These are phyloP conservation scores for Thuidium tamariscinum DNA, from an alignment of 225 moss, liverwort and hornwort species.

Conservation along the genomic window DNA sequence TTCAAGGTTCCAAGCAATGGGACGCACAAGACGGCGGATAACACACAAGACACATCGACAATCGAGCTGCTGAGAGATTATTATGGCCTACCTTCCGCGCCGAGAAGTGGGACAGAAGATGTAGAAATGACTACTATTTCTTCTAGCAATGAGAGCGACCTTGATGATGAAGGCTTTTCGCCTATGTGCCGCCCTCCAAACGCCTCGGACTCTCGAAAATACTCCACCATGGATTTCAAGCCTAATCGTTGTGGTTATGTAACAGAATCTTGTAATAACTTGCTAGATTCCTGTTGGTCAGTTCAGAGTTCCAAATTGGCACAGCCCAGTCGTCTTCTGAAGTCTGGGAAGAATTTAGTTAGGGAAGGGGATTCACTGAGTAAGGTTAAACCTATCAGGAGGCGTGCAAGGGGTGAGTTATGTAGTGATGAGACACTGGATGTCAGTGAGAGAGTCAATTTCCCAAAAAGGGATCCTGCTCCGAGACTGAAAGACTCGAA, in stretches of 20 bases:
- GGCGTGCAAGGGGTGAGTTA: slow-evolving; percentile 64
- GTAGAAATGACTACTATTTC: slow-evolving; percentile 75
- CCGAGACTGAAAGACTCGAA: slow-evolving; percentile 48
- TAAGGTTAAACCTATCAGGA: slow-evolving; percentile 65
- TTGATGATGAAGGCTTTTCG: slow-evolving; percentile 45
- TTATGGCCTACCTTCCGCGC: slow-evolving; percentile 53
- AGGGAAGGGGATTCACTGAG: slow-evolving; percentile 44
- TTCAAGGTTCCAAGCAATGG: slow-evolving; percentile 3
- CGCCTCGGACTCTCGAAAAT: slow-evolving; percentile 4
- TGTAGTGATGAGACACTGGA: slow-evolving; percentile 19
- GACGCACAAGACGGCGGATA: slow-evolving; percentile 25
- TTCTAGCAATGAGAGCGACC: slow-evolving; percentile 52
- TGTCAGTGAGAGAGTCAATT: slow-evolving; percentile 38
- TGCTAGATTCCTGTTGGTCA: slow-evolving; percentile 40
- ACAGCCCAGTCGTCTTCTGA: slow-evolving; percentile 26
- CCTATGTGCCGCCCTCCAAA: slow-evolving; percentile 35
- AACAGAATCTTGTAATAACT: slow-evolving; percentile 31
- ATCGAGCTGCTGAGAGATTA: slow-evolving; percentile 86
- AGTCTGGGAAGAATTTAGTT: slow-evolving; percentile 27
- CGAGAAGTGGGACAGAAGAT: slow-evolving; percentile 45
- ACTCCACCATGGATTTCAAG: slow-evolving; percentile 11
- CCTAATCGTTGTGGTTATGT: slow-evolving; percentile 19
- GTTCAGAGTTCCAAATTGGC: slow-evolving; percentile 16
- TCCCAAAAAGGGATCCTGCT: slow-evolving; percentile 38
- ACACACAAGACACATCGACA: slow-evolving; percentile 50